phyloP scores from a whole-genome alignment of 2,329 filamentous ascomycete genomes.

The Fusarium sp. region DNA sequence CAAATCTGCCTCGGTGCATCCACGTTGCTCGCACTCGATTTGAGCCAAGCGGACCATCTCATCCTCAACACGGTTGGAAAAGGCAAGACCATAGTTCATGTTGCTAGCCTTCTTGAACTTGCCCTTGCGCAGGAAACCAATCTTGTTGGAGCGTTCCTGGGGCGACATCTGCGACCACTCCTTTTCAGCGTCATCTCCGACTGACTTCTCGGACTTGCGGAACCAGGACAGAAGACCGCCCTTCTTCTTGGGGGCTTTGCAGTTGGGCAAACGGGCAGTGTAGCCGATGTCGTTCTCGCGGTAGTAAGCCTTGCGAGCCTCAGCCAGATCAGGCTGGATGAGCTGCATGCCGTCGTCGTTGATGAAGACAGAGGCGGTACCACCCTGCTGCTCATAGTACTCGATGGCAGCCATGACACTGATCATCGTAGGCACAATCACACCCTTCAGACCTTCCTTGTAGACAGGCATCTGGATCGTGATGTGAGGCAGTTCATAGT shows the following conservation, averaged over 20 bases:
- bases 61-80: constrained; percentile 67
- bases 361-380: constrained; percentile 74
- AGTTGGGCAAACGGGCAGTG: constrained; percentile 64
- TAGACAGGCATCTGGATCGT: constrained; percentile 61
- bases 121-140: constrained; percentile 66
- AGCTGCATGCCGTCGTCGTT: constrained; percentile 78
- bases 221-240: constrained; percentile 53
- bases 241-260: constrained; percentile 27
- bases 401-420: constrained; percentile 69
- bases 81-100: constrained; percentile 73
- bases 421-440: constrained; percentile 67
- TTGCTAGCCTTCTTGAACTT: constrained; percentile 77
- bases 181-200: background rate
- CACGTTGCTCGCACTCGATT: constrained; percentile 34
- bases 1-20: constrained; percentile 55
- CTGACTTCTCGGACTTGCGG: constrained; percentile 5
- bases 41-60: constrained; percentile 51
- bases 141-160: constrained; percentile 50
- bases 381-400: constrained; percentile 70
- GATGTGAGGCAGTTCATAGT: constrained; percentile 57
- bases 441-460: constrained; percentile 50
- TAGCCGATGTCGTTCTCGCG: constrained; percentile 69
- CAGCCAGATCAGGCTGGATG: constrained; percentile 61
- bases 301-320: constrained; percentile 65
- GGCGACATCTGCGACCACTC: constrained; percentile 16